Conservation (phyloP, 768 basidiomycete species). For the Cyathus striatus region DNA sequence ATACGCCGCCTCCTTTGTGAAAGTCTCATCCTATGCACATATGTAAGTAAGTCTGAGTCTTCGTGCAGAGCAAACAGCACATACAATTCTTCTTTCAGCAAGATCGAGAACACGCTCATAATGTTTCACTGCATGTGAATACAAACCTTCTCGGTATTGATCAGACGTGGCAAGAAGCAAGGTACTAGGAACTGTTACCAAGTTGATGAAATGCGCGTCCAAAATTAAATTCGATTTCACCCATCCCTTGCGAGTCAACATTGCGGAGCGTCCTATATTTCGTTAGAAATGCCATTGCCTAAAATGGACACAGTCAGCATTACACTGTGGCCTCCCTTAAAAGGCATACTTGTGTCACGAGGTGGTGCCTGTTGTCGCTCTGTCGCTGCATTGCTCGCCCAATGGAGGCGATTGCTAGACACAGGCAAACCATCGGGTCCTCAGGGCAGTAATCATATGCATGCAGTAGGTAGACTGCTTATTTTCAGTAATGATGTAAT, state of each 20-base stretch:
- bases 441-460: slow-evolving; percentile 82
- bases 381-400: slow-evolving; percentile 92
- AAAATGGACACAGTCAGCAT: slow-evolving; percentile 1
- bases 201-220: slow-evolving; percentile 89
- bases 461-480: slow-evolving; percentile 84
- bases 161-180: neutral
- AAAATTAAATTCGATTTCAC: slow-evolving; percentile 92
- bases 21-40: slow-evolving; percentile 33
- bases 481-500: no score
- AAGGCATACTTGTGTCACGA: slow-evolving; percentile 58
- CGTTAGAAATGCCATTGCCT: slow-evolving; percentile 83
- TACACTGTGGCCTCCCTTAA: neutral
- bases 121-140: slow-evolving; percentile 77
- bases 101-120: slow-evolving; percentile 73
- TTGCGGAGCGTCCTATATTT: slow-evolving; percentile 70
- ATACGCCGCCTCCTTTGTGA: slow-evolving; percentile 79
- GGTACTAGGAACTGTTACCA: slow-evolving; percentile 39
- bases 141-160: slow-evolving; percentile 51
- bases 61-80: slow-evolving; percentile 8
- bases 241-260: slow-evolving; percentile 32
- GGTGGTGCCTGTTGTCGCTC: slow-evolving; percentile 89
- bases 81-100: slow-evolving; percentile 39
- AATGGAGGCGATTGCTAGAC: slow-evolving; percentile 78
- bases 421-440: slow-evolving; percentile 83
- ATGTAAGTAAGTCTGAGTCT: neutral